A percentile compares a stretch with the other conserved stretches of the same genome.
These are phyloP conservation scores for Phlebopus sp. DNA, from an alignment of 1,284 basidiomycete species.

Conservation along the genomic window DNA sequence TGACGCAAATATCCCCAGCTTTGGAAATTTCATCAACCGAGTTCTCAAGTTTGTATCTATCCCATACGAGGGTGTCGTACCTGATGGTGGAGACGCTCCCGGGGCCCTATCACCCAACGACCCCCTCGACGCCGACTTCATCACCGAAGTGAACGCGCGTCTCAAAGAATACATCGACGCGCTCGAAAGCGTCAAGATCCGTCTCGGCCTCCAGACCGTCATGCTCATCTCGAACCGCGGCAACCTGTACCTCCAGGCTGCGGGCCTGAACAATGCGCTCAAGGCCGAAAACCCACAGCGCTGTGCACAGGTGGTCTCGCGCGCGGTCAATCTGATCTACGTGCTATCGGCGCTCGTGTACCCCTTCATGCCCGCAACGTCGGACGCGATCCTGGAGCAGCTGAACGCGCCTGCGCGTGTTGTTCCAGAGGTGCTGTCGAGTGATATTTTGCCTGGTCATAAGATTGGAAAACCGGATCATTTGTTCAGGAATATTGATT, in stretches of 20 bases:
- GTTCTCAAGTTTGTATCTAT: conserved; percentile 89
- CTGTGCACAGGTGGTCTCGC: conserved; percentile 87
- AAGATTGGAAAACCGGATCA: conserved; percentile 84
- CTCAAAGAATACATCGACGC: conserved; percentile 81
- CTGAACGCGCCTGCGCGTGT: conserved; percentile 86
- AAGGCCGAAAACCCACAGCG: conserved; percentile 79
- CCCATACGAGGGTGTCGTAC: conserved; percentile 81
- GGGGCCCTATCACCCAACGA: conserved; percentile 72
- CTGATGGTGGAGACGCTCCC: conserved; percentile 68
- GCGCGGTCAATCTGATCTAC: conserved; percentile 94
- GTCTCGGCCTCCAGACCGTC: conserved; percentile 81
- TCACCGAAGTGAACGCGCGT: conserved; percentile 77
- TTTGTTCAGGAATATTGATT: conserved; percentile 93
- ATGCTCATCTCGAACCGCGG: conserved; percentile 93
- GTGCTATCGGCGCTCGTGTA: conserved; percentile 82
- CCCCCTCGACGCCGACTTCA: conserved; percentile 71
- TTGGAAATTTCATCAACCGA: conserved; percentile 98
- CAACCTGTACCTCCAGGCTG: conserved; percentile 92
- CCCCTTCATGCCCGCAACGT: conserved; percentile 96
- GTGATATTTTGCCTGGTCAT: conserved; percentile 89
- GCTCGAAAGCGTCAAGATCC: conserved; percentile 92
- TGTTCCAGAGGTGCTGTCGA: conserved; percentile 64
- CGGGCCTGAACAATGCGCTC: conserved; percentile 89
- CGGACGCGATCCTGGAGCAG: conserved; percentile 80
- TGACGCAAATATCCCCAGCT: too few relatives aligned